Conservation (phyloP, 805 yeast genomes). For the Candida piceae region DNA sequence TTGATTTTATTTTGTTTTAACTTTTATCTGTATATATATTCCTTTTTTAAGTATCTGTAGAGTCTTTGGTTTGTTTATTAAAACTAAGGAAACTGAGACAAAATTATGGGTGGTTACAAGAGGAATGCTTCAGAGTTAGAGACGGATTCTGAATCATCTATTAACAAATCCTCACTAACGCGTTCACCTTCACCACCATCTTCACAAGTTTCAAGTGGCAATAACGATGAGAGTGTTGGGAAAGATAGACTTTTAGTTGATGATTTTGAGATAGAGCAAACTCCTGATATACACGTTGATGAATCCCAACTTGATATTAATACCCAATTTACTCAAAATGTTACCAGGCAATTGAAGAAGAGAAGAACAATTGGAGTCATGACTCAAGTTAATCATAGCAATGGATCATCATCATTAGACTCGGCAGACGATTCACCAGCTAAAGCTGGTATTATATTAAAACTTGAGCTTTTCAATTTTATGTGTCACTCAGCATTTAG, state of each 20-base stretch:
- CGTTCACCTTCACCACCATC: constrained; percentile 7
- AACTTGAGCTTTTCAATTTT: constrained; percentile 63
- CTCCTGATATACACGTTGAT: constrained; percentile 12
- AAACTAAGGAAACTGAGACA: too few species aligned
- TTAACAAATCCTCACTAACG: constrained; percentile 4
- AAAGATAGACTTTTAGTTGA: too few species aligned
- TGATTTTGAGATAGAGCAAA: constrained; percentile 4
- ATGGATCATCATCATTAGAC: constrained; percentile 2
- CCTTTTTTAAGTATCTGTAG: too few species aligned
- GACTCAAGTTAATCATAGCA: constrained; percentile 17
- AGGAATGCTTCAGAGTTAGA: constrained; percentile 2
- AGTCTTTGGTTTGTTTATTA: too few species aligned
- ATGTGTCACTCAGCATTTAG: constrained; percentile 88
- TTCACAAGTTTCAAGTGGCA: not conserved
- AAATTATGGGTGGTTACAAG: constrained; percentile 8
- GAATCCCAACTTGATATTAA: constrained; percentile 23
- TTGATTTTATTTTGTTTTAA: too few species aligned
- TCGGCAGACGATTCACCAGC: constrained; percentile 29
- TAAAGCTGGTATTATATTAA: constrained; percentile 63
- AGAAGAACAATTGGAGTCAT: constrained; percentile 16
- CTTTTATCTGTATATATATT: too few species aligned
- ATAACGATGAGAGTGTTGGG: not conserved
- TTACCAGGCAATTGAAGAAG: constrained; percentile 18
- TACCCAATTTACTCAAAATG: constrained; percentile 26
- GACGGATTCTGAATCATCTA: constrained; percentile 5